Base-by-base conservation (phyloP, 352 stramenopile genomes). In the Pythium catenulatum region DNA sequence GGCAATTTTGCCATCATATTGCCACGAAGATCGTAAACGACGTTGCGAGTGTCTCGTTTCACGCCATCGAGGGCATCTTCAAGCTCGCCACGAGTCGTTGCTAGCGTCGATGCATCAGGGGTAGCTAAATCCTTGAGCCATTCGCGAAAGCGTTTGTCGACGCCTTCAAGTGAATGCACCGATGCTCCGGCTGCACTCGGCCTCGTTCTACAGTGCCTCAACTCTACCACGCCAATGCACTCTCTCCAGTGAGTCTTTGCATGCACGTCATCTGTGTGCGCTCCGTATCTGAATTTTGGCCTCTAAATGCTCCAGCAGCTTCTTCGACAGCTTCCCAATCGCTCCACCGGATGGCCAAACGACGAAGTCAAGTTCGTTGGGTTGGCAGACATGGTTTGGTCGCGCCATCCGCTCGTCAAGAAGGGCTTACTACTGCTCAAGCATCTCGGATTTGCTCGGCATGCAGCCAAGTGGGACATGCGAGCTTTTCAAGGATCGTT, bases 381-480 rank as follows among this genome's bases (percentile, higher is more conserved):
- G 23, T 87, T 79, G 21, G 75, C 76, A 19, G 37, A 46, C 14
- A 74, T 85, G 32, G 82, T 87, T n/a, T 25, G 37, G 4, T 21
- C 65, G 13, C 85, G 66, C 30, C 79, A 89, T n/a, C 79, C 72
- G 19, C 34, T 66, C 1, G 2, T 86, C 0, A 7, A 61, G 32
- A 32, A 30, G 4, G 77, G 48, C 15, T 89, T 89, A n/a, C n/a
- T n/a, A n/a, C n/a, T n/a, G n/a, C n/a, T n/a, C 39, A 25, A 27
- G 0, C 50, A 90, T 34, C 69, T 90, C 0, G 68, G 85, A 4
- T 83, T 58, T 17, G 61, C 66, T 39, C 74, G 85, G 1, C 85
- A 90, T 70, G 74, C 79, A 41, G 79, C 79, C 4, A 75, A 90
- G 59, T 85, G 70, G 74, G 79, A 56, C 6, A 85, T 83, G 85